Evolutionary conservation across 345 rosid genomes (phyloP).

Genomic region (Physaria fendleri): DNA sequence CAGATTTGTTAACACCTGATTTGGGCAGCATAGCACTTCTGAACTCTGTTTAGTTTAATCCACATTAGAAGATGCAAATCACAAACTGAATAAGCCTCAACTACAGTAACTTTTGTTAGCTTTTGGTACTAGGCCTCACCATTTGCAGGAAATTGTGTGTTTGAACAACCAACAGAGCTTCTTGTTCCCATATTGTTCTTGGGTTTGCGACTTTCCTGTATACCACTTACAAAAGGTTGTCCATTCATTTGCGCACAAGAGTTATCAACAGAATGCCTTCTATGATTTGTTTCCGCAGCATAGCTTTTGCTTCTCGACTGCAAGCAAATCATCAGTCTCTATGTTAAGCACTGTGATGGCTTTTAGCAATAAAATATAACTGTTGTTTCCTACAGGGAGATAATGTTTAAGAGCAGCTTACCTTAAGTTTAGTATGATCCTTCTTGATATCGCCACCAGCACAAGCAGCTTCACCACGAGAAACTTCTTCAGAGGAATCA

Average conservation of each 20-base stretch:
- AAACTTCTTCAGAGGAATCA: constrained; percentile 34
- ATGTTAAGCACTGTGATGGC: background rate
- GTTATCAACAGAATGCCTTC: constrained; percentile 34
- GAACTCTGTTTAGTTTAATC: constrained; percentile 22
- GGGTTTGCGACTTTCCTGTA: constrained; percentile 30
- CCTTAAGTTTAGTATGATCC: constrained; percentile 44
- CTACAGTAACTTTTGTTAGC: constrained; percentile 8
- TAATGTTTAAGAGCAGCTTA: background rate
- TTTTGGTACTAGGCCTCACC: constrained; percentile 10
- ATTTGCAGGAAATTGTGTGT: constrained; percentile 24
- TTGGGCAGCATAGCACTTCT: constrained; percentile 32
- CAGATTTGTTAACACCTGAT: constrained; percentile 28
- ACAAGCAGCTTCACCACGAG: constrained; percentile 21
- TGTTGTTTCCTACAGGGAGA: background rate
- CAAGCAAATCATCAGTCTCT: constrained; percentile 21
- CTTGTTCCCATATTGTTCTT: constrained; percentile 30
- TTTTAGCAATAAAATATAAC: background rate
- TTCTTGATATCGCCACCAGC: constrained; percentile 30
- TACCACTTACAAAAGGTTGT: constrained; percentile 25
- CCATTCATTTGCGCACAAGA: constrained; percentile 29
- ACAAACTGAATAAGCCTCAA: background rate
- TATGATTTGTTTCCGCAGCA: constrained; percentile 34
- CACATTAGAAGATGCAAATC: constrained; percentile 12
- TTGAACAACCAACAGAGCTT: constrained; percentile 30
- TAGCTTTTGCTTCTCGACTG: constrained; percentile 36